A percentile compares a stretch with the other conserved stretches of the same genome.
These are phyloP conservation scores for Aspergillus diversus DNA, from an alignment of 495 filamentous ascomycete species.

Conservation along the genomic window DNA sequence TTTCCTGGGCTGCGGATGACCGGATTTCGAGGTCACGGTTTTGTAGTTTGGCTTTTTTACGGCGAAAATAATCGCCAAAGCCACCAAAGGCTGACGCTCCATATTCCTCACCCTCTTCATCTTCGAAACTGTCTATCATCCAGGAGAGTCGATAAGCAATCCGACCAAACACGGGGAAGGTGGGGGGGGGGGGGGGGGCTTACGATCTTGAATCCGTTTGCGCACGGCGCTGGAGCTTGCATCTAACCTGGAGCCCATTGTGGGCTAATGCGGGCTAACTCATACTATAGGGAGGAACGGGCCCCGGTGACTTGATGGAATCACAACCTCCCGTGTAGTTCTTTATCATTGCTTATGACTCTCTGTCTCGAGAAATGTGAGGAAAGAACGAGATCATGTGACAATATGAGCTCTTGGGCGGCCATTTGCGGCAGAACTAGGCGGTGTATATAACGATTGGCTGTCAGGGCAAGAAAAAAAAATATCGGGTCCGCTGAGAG, in stretches of 20 bases:
- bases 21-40: conserved; percentile 86
- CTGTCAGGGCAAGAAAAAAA: conserved; percentile 26
- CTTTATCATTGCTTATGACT: background rate
- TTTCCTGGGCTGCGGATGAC: conserved; percentile 51
- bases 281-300: conserved; percentile 23
- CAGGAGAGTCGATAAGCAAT: conserved; percentile 19
- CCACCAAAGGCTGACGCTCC: conserved; percentile 83
- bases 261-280: conserved; percentile 36
- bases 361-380: conserved; percentile 21
- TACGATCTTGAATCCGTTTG: conserved; percentile 79
- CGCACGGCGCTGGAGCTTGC: conserved; percentile 75
- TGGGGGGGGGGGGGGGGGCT: conserved; percentile 16
- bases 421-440: conserved; percentile 26
- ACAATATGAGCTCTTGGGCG: conserved; percentile 17
- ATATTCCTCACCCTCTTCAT: conserved; percentile 91
- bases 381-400: conserved; percentile 27
- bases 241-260: conserved; percentile 81
- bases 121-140: conserved; percentile 56
- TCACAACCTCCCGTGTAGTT: background rate
- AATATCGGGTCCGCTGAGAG: conserved; percentile 24
- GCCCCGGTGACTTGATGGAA: conserved; percentile 2
- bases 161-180: background rate
- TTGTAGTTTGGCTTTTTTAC: conserved; percentile 95
- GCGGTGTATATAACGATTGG: conserved; percentile 27
- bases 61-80: conserved; percentile 85